Percentiles rank a stretch among this genome's conserved stretches.
Evolutionary conservation across 208 protist species (phyloP).

Genomic region (Crithidia brevicula): DNA sequence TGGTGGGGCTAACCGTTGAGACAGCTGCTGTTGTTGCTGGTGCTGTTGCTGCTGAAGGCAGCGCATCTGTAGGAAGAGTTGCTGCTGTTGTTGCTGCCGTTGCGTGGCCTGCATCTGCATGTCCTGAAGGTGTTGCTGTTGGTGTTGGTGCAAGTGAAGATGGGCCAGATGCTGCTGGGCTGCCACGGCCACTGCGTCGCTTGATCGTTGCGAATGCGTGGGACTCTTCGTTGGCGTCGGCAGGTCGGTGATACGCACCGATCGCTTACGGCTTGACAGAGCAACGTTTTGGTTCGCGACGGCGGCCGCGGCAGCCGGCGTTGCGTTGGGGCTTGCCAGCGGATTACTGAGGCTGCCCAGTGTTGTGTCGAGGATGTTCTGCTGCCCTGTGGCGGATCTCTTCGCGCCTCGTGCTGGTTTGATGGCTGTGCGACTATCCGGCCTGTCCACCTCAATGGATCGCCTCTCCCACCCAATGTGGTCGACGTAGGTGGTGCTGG

Average conservation of each 20-base stretch:
- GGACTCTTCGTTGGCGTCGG: neutral
- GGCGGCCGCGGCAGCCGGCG: neutral
- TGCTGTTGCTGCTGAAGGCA: neutral
- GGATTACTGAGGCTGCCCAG: neutral
- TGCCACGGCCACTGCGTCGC: neutral
- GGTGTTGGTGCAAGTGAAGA: neutral
- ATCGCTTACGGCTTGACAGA: constrained; percentile 3
- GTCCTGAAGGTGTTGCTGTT: neutral
- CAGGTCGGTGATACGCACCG: neutral
- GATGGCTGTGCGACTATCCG: constrained; percentile 8
- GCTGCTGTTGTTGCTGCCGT: constrained; percentile 2
- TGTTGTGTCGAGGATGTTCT: neutral
- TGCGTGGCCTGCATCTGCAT: neutral
- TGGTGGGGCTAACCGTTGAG: neutral
- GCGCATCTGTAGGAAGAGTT: neutral
- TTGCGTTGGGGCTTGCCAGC: neutral
- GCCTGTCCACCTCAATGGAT: constrained; percentile 11
- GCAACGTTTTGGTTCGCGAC: too few relatives aligned
- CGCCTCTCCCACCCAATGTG: neutral
- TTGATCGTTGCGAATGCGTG: neutral
- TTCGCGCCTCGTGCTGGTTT: neutral
- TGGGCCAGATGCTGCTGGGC: neutral
- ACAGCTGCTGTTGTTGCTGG: neutral
- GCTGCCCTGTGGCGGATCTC: neutral
- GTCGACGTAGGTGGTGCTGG: constrained; percentile 6